Percentiles rank a stretch among this genome's conserved stretches.
Conservation (phyloP, 2,329 filamentous ascomycete genomes). For the Microcera coccophila region DNA sequence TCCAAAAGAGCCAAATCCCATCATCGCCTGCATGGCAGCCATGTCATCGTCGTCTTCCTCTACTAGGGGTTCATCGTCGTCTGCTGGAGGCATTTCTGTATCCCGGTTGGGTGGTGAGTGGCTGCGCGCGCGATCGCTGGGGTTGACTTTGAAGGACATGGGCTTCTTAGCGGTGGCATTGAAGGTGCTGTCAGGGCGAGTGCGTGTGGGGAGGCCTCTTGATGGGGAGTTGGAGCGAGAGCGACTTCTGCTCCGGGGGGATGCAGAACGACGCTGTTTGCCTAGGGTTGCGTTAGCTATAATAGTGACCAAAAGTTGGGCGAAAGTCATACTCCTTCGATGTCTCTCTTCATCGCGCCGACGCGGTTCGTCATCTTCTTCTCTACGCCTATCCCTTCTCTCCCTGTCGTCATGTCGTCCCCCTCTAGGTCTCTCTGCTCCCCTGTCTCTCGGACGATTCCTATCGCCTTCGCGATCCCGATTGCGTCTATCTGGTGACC, state of each 20-base stretch:
- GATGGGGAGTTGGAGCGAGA: slow-evolving; percentile 22
- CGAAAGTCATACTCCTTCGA: slow-evolving; percentile 20
- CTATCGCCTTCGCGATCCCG: slow-evolving; percentile 38
- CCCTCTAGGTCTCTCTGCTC: slow-evolving; percentile 27
- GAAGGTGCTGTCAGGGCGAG: slow-evolving; percentile 24
- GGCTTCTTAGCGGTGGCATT: slow-evolving; percentile 12
- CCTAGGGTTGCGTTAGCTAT: slow-evolving; percentile 13
- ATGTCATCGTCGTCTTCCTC: slow-evolving; percentile 62
- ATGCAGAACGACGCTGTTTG: slow-evolving; percentile 37
- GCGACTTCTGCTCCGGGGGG: slow-evolving; percentile 26
- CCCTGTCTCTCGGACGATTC: slow-evolving; percentile 27
- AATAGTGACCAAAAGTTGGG: too few relatives aligned
- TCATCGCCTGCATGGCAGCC: slow-evolving; percentile 73
- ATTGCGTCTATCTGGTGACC: slow-evolving; percentile 35
- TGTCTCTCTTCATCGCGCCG: slow-evolving; percentile 25
- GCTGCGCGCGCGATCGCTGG: slow-evolving; percentile 26
- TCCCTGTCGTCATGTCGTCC: slow-evolving; percentile 24
- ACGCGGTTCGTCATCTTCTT: slow-evolving; percentile 20
- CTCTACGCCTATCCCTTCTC: slow-evolving; percentile 24
- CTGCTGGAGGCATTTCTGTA: slow-evolving; percentile 13
- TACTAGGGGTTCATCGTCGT: slow-evolving; percentile 23
- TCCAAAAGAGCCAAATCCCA: slow-evolving; percentile 86
- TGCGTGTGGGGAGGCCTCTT: slow-evolving; percentile 33
- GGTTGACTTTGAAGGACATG: slow-evolving; percentile 35
- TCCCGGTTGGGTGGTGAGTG: slow-evolving; percentile 17